phyloP scores from a whole-genome alignment of 2,329 filamentous ascomycete genomes.

The Phaeophleospora eucalypticola region DNA sequence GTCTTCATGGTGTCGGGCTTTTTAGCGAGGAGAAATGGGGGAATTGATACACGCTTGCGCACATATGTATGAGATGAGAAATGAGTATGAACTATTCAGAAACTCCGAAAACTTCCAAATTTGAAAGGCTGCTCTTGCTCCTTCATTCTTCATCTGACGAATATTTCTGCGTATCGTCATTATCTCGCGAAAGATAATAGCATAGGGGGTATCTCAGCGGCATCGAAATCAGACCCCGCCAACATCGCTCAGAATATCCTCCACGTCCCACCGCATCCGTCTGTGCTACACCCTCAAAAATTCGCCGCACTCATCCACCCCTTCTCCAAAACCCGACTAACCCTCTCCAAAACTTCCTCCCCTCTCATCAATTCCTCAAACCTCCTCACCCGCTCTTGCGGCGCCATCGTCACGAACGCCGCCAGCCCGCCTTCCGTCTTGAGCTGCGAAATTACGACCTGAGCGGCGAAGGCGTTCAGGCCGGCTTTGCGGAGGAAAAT shows the following conservation, averaged over 20 bases:
- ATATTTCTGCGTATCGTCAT: too few relatives aligned
- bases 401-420: constrained; percentile 55
- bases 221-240: not conserved
- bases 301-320: not conserved
- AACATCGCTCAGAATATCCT: not conserved
- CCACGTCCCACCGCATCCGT: not conserved
- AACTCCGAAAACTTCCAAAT: not conserved
- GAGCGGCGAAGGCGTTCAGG: constrained; percentile 68
- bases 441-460: constrained; percentile 41
- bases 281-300: not conserved
- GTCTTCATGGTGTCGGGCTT: too few relatives aligned
- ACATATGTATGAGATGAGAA: not conserved
- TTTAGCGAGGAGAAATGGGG: not conserved
- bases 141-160: too few relatives aligned
- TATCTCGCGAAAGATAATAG: too few relatives aligned
- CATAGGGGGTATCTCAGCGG: not conserved
- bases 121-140: too few relatives aligned
- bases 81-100: not conserved
- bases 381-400: constrained; percentile 43
- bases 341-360: constrained; percentile 46
- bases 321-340: constrained; percentile 39
- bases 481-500: constrained; percentile 61
- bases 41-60: not conserved
- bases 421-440: constrained; percentile 41
- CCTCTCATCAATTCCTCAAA: constrained; percentile 49